A percentile compares a stretch with the other conserved stretches of the same genome.
phyloP scores from a whole-genome alignment of 2,329 filamentous ascomycete genomes.

The Neonectria sp. region DNA sequence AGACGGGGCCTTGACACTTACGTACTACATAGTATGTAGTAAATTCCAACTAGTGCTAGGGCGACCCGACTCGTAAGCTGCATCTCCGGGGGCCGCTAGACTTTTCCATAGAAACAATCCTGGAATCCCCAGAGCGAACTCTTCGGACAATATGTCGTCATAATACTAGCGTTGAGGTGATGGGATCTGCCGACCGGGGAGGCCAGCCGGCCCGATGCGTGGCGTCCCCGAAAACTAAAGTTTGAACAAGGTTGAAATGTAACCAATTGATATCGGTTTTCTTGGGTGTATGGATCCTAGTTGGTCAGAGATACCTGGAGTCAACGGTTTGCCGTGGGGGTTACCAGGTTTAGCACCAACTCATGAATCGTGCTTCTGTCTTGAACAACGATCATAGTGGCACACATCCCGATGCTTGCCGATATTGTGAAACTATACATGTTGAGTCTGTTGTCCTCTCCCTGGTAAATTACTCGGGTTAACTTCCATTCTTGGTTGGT shows the following conservation, averaged over 20 bases:
- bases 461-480: too few relatives aligned
- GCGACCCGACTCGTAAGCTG: background rate
- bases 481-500: too few relatives aligned
- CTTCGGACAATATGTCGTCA: conserved; percentile 26
- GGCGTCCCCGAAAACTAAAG: background rate
- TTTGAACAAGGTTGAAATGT: background rate
- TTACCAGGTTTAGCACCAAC: background rate
- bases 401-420: background rate
- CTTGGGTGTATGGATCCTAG: background rate
- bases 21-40: background rate
- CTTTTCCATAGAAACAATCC: background rate
- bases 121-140: background rate
- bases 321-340: background rate
- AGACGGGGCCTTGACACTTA: background rate
- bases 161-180: conserved; percentile 25
- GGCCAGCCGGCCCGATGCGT: conserved; percentile 8
- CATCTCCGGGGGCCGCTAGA: background rate
- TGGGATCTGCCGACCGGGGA: conserved; percentile 26
- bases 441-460: background rate
- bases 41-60: background rate
- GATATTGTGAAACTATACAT: background rate
- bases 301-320: conserved; percentile 7
- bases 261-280: background rate
- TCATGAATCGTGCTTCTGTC: background rate
- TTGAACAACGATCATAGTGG: background rate